Base-by-base conservation (phyloP, 257 asterid genomes). In the Solanum paucissectum region DNA sequence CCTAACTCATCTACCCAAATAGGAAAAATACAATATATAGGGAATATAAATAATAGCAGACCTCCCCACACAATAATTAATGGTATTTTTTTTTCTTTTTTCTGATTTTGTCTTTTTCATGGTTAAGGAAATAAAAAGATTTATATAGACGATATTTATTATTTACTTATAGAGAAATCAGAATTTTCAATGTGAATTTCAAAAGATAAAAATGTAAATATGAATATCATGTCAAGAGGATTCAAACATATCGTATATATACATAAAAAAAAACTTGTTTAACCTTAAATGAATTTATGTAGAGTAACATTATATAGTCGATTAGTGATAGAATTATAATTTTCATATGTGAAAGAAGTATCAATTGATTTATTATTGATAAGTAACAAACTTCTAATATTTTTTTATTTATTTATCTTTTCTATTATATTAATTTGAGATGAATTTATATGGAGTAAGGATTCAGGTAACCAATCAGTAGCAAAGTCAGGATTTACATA, bases 1-100 rank as follows among this genome's bases (percentile, higher is more conserved):
- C 87, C 87, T 66, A 85, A 66, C 68, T n/a, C 64, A 85, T 85
- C 87, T 66, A 85, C 82, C 87, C 75, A 66, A 66, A 38, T n/a
- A 12, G 5, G 38, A 85, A 66, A 85, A 81, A 81, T 69, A 81
- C 44, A 29, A 49, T 29, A 29, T 29, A 29, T 7, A 81, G 25
- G 29, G 68, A 46, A 36, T 74, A 20, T 81, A 34, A 49, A 60
- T 12, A 85, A 38, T 85, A 27, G 32, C 9, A 44, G 62, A 85
- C 82, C 12, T 85, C 62, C 87, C 87, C 66, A 66, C 87, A 16
- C 58, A 32, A 66, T 85, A 25, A 66, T 37, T 64, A 62, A 9
- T 62, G 21, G 25, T 34, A 7, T 38, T 40, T 86, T 37, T 12
- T 5, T 37, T 55, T 29, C 9, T 42, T 68, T 38, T 42, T 75